Percentiles rank a stretch among this genome's conserved stretches.
Conservation (phyloP, 495 filamentous ascomycete genomes). For the Tuber aestivum region DNA sequence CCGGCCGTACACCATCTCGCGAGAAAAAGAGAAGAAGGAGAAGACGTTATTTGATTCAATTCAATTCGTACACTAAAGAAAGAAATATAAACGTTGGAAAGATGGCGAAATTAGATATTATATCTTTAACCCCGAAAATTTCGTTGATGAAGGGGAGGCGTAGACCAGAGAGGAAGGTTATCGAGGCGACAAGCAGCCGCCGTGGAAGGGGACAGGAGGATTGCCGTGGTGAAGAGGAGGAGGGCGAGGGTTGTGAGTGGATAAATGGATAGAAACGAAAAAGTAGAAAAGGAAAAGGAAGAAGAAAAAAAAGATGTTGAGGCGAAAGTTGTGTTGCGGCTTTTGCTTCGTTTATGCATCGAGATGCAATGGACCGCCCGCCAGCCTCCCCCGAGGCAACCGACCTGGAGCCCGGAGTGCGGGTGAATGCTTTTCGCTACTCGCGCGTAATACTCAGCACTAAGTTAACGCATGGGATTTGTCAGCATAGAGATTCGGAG, state of each 20-base stretch:
- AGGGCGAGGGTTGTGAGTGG: neutral
- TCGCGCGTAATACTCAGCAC: neutral
- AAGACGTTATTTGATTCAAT: neutral
- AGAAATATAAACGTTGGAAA: neutral
- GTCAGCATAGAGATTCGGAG: too few relatives aligned
- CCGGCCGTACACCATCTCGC: conserved; percentile 36
- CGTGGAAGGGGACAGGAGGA: neutral
- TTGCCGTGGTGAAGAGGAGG: neutral
- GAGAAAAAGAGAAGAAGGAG: neutral
- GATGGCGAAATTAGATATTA: neutral
- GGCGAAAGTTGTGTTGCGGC: neutral
- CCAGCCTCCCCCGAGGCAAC: too few relatives aligned
- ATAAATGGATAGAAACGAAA: neutral
- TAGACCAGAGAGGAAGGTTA: neutral
- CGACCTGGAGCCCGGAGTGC: neutral
- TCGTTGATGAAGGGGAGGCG: neutral
- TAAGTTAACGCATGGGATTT: neutral
- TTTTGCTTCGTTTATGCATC: neutral
- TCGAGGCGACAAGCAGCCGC: neutral
- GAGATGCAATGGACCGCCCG: neutral
- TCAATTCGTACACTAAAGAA: neutral
- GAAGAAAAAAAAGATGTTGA: neutral
- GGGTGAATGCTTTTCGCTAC: neutral
- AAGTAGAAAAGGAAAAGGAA: neutral
- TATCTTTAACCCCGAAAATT: neutral